Evolutionary conservation across 2,329 filamentous ascomycete genomes (phyloP), one percentile per base, ranked within the genome.

Genomic region (Nannizziopsis barbatae): DNA sequence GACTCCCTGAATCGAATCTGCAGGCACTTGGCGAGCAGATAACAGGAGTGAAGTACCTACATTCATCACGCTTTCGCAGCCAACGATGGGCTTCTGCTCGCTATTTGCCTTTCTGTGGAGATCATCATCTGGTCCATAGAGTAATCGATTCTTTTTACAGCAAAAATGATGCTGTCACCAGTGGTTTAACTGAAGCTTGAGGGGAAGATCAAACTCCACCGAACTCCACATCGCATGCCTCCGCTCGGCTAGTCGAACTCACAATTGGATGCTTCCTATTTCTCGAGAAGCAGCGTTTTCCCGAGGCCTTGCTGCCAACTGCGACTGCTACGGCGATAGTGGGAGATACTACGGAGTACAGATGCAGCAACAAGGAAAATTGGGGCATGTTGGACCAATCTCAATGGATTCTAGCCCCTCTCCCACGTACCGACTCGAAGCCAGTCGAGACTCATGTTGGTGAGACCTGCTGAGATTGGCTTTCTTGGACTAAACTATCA

Each of bases 171-270:
- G 22, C 22, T 27, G 22, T 27, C 22, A 27, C 17, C 42, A 45
- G 17, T 31, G 12, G 31, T 43, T 17, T 43, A 18, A 10, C 22
- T 17, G n/a, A 27, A 36, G 33, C 33, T 15, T 36, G 22, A 27
- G 22, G 22, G 22, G 22, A 27, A 27, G 22, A 27, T 27, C 22
- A 27, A 27, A 40, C 40, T 42, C 39, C 40, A 42, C 20, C 14
- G 20, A 10, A 7, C 22, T 27, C 22, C 22, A 27, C 22, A 27
- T 27, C 18, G 5, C n/a, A 30, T n/a, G 40, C 18, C 18, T 42
- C 40, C 40, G 44, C 44, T 46, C 44, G 44, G 44, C 44, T 46
- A 46, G 20, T 32, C 27, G 36, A 18, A n/a, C 10, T 32, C 35
- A 31, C 22, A 7, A 46, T 46, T 46, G 44, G 44, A 27, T 33